Evolutionary conservation across 2,329 filamentous ascomycete genomes (phyloP), one percentile per base, ranked within the genome.

Genomic region (Stylonectria norvegica): DNA sequence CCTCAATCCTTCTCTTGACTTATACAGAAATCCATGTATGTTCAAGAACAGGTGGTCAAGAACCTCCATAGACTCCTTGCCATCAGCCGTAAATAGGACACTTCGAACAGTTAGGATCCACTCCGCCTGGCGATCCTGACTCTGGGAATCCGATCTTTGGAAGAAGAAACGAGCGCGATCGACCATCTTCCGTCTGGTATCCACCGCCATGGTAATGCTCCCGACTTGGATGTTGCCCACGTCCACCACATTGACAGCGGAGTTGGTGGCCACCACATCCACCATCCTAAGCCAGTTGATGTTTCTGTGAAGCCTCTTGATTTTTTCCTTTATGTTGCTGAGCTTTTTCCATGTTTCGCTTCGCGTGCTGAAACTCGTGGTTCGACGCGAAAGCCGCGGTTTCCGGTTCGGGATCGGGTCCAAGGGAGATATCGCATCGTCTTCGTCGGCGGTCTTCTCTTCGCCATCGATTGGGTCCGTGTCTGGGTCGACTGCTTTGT

Each of bases 21-120:
- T 85, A 64, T 94, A 89, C 19, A 98, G 71, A 45, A 94, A 83
- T 5, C 94, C 93, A 63, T 98, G 90, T 33, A 98, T 78, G 55
- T 95, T 97, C 44, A 97, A 70, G 4, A 86, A 85, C 44, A 87
- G 81, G 57, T 89, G 86, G 62, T 98, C 94, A 50, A 98, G 69
- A 3, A 98, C 70, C 63, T 98, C 91, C 41, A 88, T 81, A 1
- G 89, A 85, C 42, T 97, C 89, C 39, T 78, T 77, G 22, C 89
- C 89, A 42, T 94, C 83, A 2, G 89, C 81, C 0, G 88, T 94
- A 56, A 98, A 94, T 5, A 97, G 72, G 33, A 97, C 78, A 63
- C 90, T 96, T 45, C 88, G 81, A 36, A 91, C 66, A 6, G 85
- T 85, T 55, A 95, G 76, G 49, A 94, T 91, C 91, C 94, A 98